Percentiles rank a stretch among this genome's conserved stretches.
These are phyloP conservation scores for Colletotrichum sp. DNA, from an alignment of 2,329 filamentous ascomycete genomes.

Conservation along the genomic window DNA sequence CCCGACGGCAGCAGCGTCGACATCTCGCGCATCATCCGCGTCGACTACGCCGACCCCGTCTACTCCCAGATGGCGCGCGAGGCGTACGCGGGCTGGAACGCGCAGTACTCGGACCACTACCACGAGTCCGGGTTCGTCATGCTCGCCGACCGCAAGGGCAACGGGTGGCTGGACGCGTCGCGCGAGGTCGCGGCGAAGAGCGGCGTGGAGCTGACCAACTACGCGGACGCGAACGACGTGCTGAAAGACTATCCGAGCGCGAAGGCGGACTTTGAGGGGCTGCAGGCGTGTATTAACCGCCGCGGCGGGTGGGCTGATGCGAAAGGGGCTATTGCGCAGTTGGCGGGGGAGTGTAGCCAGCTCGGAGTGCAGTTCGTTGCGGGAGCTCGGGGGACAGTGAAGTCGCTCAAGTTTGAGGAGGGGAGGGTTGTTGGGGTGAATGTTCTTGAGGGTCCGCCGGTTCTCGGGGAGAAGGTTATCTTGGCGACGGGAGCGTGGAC, in stretches of 20 bases:
- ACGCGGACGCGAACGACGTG: slow-evolving; percentile 4
- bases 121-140: slow-evolving; percentile 37
- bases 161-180: slow-evolving; percentile 20
- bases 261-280: slow-evolving; percentile 5
- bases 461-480: slow-evolving; percentile 56
- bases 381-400: slow-evolving; percentile 31
- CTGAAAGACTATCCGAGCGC: background rate
- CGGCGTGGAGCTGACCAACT: slow-evolving; percentile 33
- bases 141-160: slow-evolving; percentile 25
- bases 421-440: slow-evolving; percentile 29
- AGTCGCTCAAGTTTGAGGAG: slow-evolving; percentile 23
- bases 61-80: slow-evolving; percentile 64
- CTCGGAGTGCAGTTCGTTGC: slow-evolving; percentile 36
- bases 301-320: slow-evolving; percentile 39
- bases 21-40: slow-evolving; percentile 43
- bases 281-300: slow-evolving; percentile 25
- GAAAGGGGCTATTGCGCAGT: slow-evolving; percentile 27
- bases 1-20: slow-evolving; percentile 45
- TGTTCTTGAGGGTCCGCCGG: slow-evolving; percentile 29
- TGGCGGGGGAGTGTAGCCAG: slow-evolving; percentile 30
- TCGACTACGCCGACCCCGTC: slow-evolving; percentile 68
- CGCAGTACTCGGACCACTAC: slow-evolving; percentile 32
- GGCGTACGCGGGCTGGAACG: slow-evolving; percentile 30
- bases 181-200: slow-evolving; percentile 21
- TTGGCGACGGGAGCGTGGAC: slow-evolving; percentile 76